Evolutionary conservation across 2,329 filamentous ascomycete genomes (phyloP).

Genomic region (Ophiostoma sp.): DNA sequence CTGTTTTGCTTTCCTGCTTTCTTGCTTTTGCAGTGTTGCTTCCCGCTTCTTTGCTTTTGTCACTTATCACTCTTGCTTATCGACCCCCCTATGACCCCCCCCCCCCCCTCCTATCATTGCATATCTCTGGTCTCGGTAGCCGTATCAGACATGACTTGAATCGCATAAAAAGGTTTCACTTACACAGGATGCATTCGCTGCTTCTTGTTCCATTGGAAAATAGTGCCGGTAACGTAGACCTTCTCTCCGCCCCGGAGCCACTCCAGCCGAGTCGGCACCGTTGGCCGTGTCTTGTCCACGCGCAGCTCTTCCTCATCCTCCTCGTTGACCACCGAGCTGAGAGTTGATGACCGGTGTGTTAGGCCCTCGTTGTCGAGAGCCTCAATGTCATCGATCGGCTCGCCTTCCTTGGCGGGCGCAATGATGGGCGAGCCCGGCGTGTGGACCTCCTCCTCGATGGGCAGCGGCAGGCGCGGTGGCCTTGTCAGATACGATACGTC

Average conservation of each 20-base stretch:
- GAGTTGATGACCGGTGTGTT: slow-evolving; percentile 51
- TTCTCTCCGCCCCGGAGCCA: slow-evolving; percentile 81
- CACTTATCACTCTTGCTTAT: slow-evolving; percentile 14
- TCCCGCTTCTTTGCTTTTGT: slow-evolving; percentile 7
- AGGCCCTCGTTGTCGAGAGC: slow-evolving; percentile 45
- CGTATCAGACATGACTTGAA: slow-evolving; percentile 7
- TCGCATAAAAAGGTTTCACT: slow-evolving; percentile 38
- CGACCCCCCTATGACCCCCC: background rate
- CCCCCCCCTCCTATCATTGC: slow-evolving; percentile 3
- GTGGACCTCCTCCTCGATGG: slow-evolving; percentile 86
- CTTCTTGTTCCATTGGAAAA: slow-evolving; percentile 96
- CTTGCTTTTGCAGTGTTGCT: background rate
- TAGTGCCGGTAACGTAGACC: slow-evolving; percentile 94
- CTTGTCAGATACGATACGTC: slow-evolving; percentile 59
- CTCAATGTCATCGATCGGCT: slow-evolving; percentile 45
- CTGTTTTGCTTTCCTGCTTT: background rate
- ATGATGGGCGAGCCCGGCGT: slow-evolving; percentile 87
- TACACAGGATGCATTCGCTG: slow-evolving; percentile 81
- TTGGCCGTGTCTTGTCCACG: slow-evolving; percentile 67
- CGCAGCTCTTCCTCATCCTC: slow-evolving; percentile 71
- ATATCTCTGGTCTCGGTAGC: background rate
- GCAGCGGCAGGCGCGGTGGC: slow-evolving; percentile 84
- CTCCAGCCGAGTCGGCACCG: slow-evolving; percentile 77
- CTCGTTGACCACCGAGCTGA: slow-evolving; percentile 51
- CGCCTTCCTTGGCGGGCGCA: slow-evolving; percentile 57